Conservation (phyloP, 495 filamentous ascomycete genomes). For the Cenococcum geophilum region DNA sequence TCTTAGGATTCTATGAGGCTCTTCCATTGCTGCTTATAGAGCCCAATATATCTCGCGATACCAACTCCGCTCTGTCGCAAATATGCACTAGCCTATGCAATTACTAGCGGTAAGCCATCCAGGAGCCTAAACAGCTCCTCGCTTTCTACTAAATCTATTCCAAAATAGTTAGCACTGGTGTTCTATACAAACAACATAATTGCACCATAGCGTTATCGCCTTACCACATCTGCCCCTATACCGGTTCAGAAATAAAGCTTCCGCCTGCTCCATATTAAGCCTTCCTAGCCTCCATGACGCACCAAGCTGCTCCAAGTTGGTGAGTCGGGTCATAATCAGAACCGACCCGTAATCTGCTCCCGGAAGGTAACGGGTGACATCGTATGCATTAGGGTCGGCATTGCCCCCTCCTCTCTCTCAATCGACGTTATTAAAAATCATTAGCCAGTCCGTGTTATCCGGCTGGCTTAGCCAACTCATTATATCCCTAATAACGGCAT, state of each 20-base stretch:
- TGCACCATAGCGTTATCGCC: too few species aligned
- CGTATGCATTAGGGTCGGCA: slow-evolving; percentile 24
- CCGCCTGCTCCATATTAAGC: slow-evolving; percentile 14
- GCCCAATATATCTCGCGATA: slow-evolving; percentile 2
- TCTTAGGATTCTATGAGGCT: neutral
- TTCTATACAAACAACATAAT: too few species aligned
- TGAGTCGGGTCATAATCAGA: slow-evolving; percentile 39
- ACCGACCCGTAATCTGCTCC: slow-evolving; percentile 36
- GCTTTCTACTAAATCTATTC: neutral
- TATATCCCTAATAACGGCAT: slow-evolving; percentile 28
- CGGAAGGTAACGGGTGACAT: slow-evolving; percentile 37
- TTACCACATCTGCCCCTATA: too few species aligned
- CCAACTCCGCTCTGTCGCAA: neutral
- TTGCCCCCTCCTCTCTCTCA: neutral
- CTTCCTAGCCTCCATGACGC: slow-evolving; percentile 9
- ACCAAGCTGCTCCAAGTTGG: slow-evolving; percentile 1
- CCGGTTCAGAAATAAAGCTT: slow-evolving; percentile 11
- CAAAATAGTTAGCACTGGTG: neutral
- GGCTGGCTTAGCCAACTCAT: slow-evolving; percentile 34
- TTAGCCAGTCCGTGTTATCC: slow-evolving; percentile 31
- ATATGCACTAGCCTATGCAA: slow-evolving; percentile 21
- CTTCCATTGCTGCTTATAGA: slow-evolving; percentile 7
- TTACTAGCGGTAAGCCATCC: slow-evolving; percentile 27
- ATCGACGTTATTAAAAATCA: slow-evolving; percentile 32
- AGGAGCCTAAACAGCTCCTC: slow-evolving; percentile 11